Evolutionary conservation across 495 filamentous ascomycete genomes (phyloP), one percentile per base, ranked within the genome.

Genomic region (Echria macrotheca): DNA sequence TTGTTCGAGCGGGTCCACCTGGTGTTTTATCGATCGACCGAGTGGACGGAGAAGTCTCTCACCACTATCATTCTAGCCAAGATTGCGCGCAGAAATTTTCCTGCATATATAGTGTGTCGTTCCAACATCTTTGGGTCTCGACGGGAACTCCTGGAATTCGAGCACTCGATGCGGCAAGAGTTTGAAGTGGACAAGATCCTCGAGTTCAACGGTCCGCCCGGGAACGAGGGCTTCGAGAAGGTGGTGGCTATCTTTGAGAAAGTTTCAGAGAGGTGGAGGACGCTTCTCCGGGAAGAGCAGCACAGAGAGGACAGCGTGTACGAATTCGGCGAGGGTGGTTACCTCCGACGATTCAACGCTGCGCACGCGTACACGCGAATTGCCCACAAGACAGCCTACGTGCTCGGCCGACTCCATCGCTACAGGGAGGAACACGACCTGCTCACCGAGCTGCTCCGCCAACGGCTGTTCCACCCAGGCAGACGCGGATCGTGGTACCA

Each of bases 31-130:
- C 77, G 91, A 24, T 96, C 91, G 22, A 95, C 91, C 0, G 90
- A 96, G 62, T 97, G 91, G 91, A 93, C 91, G 0, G 93, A 96
- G 57, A 96, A 95, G 57, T 96, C 91, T 9, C 77, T 98, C 2
- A 96, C 88, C 2, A 91, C 91, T 2, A 91, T 97, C 51, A 95
- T 98, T 48, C 80, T 98, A 9, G 87, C 93, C 11, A 88, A 89
- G 45, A 93, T 90, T 22, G 83, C 87, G 5, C 79, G 81, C 38
- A 79, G 86, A 18, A 96, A 91, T 60, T 97, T 96, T 47, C 91
- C 93, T 0, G 72, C 83, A 5, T 98, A 93, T 65, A 79, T 96
- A 24, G 89, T 96, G 7, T 95, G 85, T 46, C 85, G 93, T 36
- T 80, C 83, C 21, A 91, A 89, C 46, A 93, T 98, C 14, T 98